phyloP scores from a whole-genome alignment of 139 green algal species.

The Picochlorum sp. region DNA sequence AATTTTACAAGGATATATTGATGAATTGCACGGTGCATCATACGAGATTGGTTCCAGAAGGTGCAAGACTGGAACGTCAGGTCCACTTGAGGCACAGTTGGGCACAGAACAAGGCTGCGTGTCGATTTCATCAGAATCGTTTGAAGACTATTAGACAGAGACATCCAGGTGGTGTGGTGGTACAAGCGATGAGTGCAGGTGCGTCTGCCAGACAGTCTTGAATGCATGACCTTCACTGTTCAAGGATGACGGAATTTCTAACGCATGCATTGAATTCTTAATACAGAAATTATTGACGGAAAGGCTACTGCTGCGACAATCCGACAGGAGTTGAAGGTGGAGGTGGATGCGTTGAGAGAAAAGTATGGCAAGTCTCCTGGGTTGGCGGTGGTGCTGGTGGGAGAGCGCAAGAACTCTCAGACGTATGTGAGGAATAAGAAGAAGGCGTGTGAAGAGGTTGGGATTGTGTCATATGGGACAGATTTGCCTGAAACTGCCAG shows the following conservation, averaged over 20 bases:
- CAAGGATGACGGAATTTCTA: background rate
- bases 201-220: background rate
- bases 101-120: conserved; percentile 1
- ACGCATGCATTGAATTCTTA: background rate
- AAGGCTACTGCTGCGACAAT: conserved; percentile 73
- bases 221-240: background rate
- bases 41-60: too few relatives aligned
- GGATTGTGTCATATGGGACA: conserved; percentile 77
- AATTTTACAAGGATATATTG: background rate
- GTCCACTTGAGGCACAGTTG: background rate
- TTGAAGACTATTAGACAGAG: too few relatives aligned
- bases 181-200: conserved; percentile 8
- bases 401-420: conserved; percentile 87
- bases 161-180: background rate
- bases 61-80: too few relatives aligned
- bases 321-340: conserved; percentile 52
- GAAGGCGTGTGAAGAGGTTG: conserved; percentile 85
- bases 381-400: conserved; percentile 93
- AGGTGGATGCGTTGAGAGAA: conserved; percentile 57
- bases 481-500: conserved; percentile 76
- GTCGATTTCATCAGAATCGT: background rate
- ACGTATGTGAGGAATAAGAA: conserved; percentile 97
- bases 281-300: conserved; percentile 69
- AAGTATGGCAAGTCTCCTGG: conserved; percentile 67
- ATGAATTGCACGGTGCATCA: too few relatives aligned